Evolutionary conservation across 2,329 filamentous ascomycete species (phyloP).

Genomic region (Amylocarpus encephaloides): DNA sequence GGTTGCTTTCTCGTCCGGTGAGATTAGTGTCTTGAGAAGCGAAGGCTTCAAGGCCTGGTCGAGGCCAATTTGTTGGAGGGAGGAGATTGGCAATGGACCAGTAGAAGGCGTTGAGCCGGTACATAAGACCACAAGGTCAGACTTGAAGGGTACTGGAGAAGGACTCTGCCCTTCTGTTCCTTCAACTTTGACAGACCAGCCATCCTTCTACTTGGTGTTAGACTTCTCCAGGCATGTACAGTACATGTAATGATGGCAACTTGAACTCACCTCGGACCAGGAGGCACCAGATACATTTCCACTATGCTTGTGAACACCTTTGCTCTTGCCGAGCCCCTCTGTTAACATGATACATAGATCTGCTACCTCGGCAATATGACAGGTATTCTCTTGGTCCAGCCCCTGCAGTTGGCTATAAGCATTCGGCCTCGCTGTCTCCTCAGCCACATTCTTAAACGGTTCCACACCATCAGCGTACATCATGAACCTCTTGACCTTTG

Average conservation of each 20-base stretch:
- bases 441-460: constrained; percentile 46
- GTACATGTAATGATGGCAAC: neutral
- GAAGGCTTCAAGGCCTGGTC: constrained; percentile 51
- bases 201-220: constrained; percentile 16
- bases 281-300: constrained; percentile 36
- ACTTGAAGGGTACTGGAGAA: neutral
- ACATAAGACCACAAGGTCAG: constrained; percentile 44
- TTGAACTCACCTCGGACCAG: constrained; percentile 32
- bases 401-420: constrained; percentile 46
- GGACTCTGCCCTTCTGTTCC: too few relatives aligned
- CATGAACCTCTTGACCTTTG: constrained; percentile 53
- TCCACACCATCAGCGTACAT: constrained; percentile 48
- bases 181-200: constrained; percentile 34
- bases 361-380: constrained; percentile 49
- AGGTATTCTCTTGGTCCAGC: constrained; percentile 51
- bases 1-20: constrained; percentile 33
- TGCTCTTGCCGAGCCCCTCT: constrained; percentile 37
- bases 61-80: constrained; percentile 42
- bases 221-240: neutral
- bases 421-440: constrained; percentile 42
- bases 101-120: constrained; percentile 47
- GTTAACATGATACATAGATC: constrained; percentile 45
- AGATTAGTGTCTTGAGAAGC: constrained; percentile 37
- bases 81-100: constrained; percentile 36
- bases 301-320: constrained; percentile 35